These are phyloP conservation scores for Calvatia gigantea DNA, from an alignment of 768 basidiomycete species.

Conservation along the genomic window DNA sequence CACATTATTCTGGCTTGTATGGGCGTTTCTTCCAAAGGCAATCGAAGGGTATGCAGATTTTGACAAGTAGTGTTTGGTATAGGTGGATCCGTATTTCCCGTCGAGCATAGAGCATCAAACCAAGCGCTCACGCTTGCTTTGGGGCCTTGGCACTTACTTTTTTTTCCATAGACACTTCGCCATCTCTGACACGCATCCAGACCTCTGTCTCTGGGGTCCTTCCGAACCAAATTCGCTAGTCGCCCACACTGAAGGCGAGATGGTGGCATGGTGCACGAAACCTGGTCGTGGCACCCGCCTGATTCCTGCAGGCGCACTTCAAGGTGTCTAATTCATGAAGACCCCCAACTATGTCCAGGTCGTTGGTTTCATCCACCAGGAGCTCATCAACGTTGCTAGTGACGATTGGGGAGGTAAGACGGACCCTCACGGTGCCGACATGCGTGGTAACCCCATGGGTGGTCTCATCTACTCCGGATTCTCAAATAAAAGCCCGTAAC, in stretches of 20 bases:
- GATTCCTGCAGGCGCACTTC: conserved; percentile 60
- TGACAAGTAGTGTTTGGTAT: no score
- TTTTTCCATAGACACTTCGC: neutral
- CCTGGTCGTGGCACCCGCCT: conserved; percentile 66
- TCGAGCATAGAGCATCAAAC: no score
- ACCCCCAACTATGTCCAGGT: conserved; percentile 63
- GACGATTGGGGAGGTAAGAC: conserved; percentile 71
- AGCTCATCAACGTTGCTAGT: conserved; percentile 46
- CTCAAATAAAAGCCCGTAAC: no score
- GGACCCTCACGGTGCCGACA: conserved; percentile 31
- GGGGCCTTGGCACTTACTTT: no score
- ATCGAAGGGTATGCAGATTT: no score
- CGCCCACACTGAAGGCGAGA: conserved; percentile 66
- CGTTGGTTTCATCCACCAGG: conserved; percentile 58
- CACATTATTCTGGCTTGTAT: no score
- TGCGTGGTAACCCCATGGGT: conserved; percentile 83
- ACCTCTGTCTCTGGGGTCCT: conserved; percentile 72
- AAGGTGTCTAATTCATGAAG: conserved; percentile 63
- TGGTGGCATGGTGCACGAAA: conserved; percentile 78
- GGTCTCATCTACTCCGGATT: conserved; percentile 67
- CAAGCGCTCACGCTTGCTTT: no score
- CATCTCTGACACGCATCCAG: conserved; percentile 19
- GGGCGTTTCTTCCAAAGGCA: no score
- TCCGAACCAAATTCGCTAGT: conserved; percentile 52
- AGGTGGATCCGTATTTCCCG: no score